These are phyloP conservation scores for Monilinia aucupariae DNA, from an alignment of 2,329 filamentous ascomycete species.

Conservation along the genomic window DNA sequence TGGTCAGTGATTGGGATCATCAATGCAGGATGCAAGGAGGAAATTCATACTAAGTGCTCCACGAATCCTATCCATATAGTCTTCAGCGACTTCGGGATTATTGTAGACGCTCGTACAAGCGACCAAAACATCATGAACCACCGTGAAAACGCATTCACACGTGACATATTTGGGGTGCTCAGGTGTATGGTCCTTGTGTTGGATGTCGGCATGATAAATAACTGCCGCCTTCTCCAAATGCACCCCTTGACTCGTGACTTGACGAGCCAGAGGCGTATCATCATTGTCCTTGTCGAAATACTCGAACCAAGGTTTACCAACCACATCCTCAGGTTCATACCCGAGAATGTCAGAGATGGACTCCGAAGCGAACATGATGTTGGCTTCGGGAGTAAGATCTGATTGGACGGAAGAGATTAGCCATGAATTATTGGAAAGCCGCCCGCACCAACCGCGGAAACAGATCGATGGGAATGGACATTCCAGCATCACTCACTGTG, in stretches of 20 bases:
- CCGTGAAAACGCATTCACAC: slow-evolving; percentile 84
- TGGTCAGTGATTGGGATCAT: not conserved
- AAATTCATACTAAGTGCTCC: not conserved
- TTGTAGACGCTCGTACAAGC: slow-evolving; percentile 77
- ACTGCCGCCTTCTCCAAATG: slow-evolving; percentile 79
- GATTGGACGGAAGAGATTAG: slow-evolving; percentile 21
- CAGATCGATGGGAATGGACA: not conserved
- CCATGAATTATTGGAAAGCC: slow-evolving; percentile 19
- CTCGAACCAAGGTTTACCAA: slow-evolving; percentile 73
- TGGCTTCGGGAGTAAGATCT: slow-evolving; percentile 72
- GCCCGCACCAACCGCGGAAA: not conserved
- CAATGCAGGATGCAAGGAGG: too few relatives aligned
- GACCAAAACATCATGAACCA: slow-evolving; percentile 83
- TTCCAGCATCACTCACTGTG: slow-evolving; percentile 56
- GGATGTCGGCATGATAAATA: slow-evolving; percentile 71
- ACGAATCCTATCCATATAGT: slow-evolving; percentile 1
- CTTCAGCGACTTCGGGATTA: slow-evolving; percentile 29
- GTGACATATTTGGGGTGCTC: slow-evolving; percentile 51
- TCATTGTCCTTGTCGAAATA: slow-evolving; percentile 68
- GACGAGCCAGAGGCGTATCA: slow-evolving; percentile 67
- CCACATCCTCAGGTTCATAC: slow-evolving; percentile 69
- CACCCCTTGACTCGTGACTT: slow-evolving; percentile 64
- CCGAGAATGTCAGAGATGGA: slow-evolving; percentile 80
- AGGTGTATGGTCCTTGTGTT: slow-evolving; percentile 54
- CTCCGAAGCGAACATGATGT: slow-evolving; percentile 76